These are phyloP conservation scores for Arctium lappa DNA, from an alignment of 129 eudicot genomes.

Conservation along the genomic window DNA sequence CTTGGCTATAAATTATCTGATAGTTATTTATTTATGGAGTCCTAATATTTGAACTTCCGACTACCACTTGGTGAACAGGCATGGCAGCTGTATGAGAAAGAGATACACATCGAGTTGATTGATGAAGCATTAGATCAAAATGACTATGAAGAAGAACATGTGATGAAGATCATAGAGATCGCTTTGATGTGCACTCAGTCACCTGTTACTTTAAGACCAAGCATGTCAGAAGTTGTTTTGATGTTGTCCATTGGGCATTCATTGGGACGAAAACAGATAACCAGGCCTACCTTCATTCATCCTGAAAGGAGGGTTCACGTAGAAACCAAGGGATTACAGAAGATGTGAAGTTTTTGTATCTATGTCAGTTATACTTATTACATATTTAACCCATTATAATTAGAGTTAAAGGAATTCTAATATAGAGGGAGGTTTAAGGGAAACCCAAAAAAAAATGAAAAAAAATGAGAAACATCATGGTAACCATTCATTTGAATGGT, in stretches of 20 bases:
- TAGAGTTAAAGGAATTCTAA: background rate
- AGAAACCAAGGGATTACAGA: background rate
- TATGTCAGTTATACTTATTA: background rate
- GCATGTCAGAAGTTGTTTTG: constrained; percentile 60
- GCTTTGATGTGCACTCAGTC: constrained; percentile 64
- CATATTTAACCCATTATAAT: background rate
- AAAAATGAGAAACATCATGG: too few relatives aligned
- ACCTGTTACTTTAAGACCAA: constrained; percentile 50
- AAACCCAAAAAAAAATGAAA: too few relatives aligned
- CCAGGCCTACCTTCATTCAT: constrained; percentile 16
- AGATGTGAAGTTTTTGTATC: background rate
- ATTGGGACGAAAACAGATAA: constrained; percentile 1
- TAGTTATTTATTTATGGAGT: background rate
- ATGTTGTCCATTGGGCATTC: constrained; percentile 38
- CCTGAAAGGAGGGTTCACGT: background rate
- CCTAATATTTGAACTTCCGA: background rate
- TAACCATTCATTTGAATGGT: too few relatives aligned
- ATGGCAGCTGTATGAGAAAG: constrained; percentile 50
- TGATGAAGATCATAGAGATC: constrained; percentile 51
- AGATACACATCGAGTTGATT: constrained; percentile 35
- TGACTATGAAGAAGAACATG: constrained; percentile 37
- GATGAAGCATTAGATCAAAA: constrained; percentile 42
- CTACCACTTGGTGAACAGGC: constrained; percentile 38
- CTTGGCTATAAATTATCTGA: background rate
- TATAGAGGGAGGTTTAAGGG: too few relatives aligned